Evolutionary conservation across 768 basidiomycete genomes (phyloP), one percentile per base, ranked within the genome.

Genomic region (Solioccasus polychromus): DNA sequence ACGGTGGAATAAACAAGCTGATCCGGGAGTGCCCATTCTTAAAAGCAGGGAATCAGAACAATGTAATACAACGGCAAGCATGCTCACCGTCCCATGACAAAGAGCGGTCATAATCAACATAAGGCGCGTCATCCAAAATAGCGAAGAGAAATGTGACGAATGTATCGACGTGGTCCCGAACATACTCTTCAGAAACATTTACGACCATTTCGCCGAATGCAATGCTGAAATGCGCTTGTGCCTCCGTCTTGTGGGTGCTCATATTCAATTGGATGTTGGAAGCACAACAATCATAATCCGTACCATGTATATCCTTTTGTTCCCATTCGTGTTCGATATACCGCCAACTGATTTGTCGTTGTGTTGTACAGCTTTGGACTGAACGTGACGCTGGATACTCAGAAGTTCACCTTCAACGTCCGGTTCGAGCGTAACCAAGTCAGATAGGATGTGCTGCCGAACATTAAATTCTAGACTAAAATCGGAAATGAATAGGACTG

Each of bases 11-110:
- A 88, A 2, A 88, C 83, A 31, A 94, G 76, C 58, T 92, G 87
- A 64, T 94, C 88, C 29, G 92, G 84, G 25, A 90, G 73, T 3
- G 90, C 78, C 90, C 90, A 92, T 53, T 89, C 91, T 92, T 35
- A n/a, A 29, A 10, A 23, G 15, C 23, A 11, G 17, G 40, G n/a
- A 18, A 35, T 51, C 14, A 56, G 6, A 29, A 32, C 12, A 11
- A 19, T 19, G 5, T 11, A 11, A 19, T 19, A 4, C 15, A 31
- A 22, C 32, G 22, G 18, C 12, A 38, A 31, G 36, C 30, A 48
- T 32, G 47, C 69, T 42, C 57, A 91, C 90, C 87, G 55, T 82
- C 76, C 91, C 91, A 93, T 5, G 82, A 83, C 5, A 93, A 69
- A 51, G 79, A 84, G 49, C 70, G 74, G 62, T 90, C 90, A 53